Conservation (phyloP, 2,329 filamentous ascomycete species). For the Aureobasidium sp. region DNA sequence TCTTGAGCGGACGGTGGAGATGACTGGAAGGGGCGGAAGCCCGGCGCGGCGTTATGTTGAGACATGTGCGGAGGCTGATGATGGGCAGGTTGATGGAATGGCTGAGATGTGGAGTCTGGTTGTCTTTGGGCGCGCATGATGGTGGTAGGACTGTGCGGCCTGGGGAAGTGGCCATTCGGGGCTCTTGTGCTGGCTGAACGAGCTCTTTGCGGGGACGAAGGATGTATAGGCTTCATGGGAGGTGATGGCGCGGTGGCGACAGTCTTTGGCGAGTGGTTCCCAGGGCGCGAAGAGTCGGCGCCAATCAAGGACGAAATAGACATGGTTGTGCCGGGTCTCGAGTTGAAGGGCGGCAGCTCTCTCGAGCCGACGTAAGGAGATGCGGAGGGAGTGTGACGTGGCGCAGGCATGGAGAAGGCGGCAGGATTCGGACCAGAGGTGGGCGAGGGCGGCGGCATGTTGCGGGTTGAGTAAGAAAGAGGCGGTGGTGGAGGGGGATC, state of each 20-base stretch:
- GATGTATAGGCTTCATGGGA: slow-evolving; percentile 38
- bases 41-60: slow-evolving; percentile 20
- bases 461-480: slow-evolving; percentile 36
- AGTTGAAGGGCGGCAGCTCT: slow-evolving; percentile 48
- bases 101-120: slow-evolving; percentile 9
- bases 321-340: slow-evolving; percentile 56
- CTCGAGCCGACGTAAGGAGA: slow-evolving; percentile 43
- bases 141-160: slow-evolving; percentile 22
- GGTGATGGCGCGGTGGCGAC: slow-evolving; percentile 24
- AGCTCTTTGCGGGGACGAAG: slow-evolving; percentile 38
- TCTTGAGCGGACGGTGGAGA: slow-evolving; percentile 25
- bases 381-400: slow-evolving; percentile 39
- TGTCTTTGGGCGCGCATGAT: background rate
- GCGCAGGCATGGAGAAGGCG: slow-evolving; percentile 30
- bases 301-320: slow-evolving; percentile 69
- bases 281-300: slow-evolving; percentile 25
- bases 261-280: slow-evolving; percentile 28
- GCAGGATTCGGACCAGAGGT: slow-evolving; percentile 35
- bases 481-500: slow-evolving; percentile 30
- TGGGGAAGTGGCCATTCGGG: slow-evolving; percentile 21
- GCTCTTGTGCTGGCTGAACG: slow-evolving; percentile 33
- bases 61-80: slow-evolving; percentile 8
- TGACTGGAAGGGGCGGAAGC: slow-evolving; percentile 28
- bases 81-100: background rate
- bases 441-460: slow-evolving; percentile 46